These are phyloP conservation scores for Amanita pseudoporphyria DNA, from an alignment of 768 basidiomycete genomes.

Conservation along the genomic window DNA sequence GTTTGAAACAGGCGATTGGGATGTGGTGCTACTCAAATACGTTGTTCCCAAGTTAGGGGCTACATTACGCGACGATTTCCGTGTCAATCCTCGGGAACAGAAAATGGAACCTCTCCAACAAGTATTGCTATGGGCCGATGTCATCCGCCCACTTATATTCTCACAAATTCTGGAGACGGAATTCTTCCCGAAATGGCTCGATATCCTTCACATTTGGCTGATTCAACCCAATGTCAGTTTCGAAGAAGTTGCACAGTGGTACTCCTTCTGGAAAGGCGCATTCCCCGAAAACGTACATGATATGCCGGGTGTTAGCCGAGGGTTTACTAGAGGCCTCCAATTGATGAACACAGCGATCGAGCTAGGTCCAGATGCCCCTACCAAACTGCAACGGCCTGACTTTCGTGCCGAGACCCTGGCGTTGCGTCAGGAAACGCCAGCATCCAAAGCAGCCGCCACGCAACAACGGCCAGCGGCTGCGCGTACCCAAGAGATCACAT, in stretches of 20 bases:
- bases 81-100: constrained; percentile 85
- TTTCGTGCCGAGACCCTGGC: constrained; percentile 37
- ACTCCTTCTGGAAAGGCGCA: constrained; percentile 73
- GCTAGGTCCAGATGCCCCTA: constrained; percentile 69
- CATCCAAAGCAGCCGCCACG: constrained; percentile 24
- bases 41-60: constrained; percentile 86
- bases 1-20: constrained; percentile 80
- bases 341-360: constrained; percentile 93
- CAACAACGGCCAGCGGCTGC: constrained; percentile 29
- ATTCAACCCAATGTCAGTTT: constrained; percentile 81
- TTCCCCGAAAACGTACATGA: constrained; percentile 68
- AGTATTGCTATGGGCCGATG: constrained; percentile 67
- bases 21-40: constrained; percentile 81
- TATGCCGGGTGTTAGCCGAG: constrained; percentile 57
- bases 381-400: constrained; percentile 59
- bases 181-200: constrained; percentile 97
- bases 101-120: constrained; percentile 73
- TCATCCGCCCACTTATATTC: constrained; percentile 70
- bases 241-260: constrained; percentile 93
- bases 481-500: constrained; percentile 77
- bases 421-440: constrained; percentile 18
- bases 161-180: constrained; percentile 80
- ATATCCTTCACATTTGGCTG: constrained; percentile 87
- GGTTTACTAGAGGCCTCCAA: constrained; percentile 84
- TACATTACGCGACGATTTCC: constrained; percentile 75